Evolutionary conservation across 495 filamentous ascomycete genomes (phyloP), one percentile per base, ranked within the genome.

Genomic region (Hypoxylon perforatum): DNA sequence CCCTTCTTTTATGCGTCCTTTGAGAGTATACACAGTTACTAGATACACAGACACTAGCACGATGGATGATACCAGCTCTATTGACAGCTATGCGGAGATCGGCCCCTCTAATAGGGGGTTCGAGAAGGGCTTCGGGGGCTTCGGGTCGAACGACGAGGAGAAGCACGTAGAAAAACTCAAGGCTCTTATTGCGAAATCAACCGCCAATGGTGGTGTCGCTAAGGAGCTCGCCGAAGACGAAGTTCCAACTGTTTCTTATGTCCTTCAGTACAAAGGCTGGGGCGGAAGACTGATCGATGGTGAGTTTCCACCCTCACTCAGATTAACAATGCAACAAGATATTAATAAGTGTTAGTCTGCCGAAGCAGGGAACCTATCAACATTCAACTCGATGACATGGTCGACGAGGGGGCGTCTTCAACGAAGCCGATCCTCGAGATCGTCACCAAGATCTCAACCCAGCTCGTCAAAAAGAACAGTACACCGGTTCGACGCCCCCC

Each of bases 401-500:
- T 54, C n/a, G 60, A 64, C 2, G 41, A 49, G 2, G n/a, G 42
- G 22, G 6, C 44, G 8, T 45, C 56, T 42, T 46, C 52, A 28
- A 54, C 54, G 18, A 68, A 70, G 10, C 67, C 75, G 11, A 69
- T 79, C n/a, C 67, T 79, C 45, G 77, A 77, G 57, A 77, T 79
- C 44, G 44, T 68, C 19, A 77, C 73, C 2, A 50, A 65, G n/a
- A 65, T 78, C 45, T 65, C 69, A 6, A 65, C 57, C 25, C 30
- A n/a, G 8, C 15, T 48, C 21, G 48, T 55, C 12, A 46, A 38
- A 12, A 57, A 33, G 41, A 49, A 25, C 14, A 44, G 33, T 18
- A 11, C n/a, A 1, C 23, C 21, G 9, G 5, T 21, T 30, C 18
- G n/a, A 9, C 38, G 2, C 23, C 19, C 33, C 10, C 41, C 30